Base-by-base conservation (phyloP, 495 filamentous ascomycete genomes). In the Aeminium ludgeri region DNA sequence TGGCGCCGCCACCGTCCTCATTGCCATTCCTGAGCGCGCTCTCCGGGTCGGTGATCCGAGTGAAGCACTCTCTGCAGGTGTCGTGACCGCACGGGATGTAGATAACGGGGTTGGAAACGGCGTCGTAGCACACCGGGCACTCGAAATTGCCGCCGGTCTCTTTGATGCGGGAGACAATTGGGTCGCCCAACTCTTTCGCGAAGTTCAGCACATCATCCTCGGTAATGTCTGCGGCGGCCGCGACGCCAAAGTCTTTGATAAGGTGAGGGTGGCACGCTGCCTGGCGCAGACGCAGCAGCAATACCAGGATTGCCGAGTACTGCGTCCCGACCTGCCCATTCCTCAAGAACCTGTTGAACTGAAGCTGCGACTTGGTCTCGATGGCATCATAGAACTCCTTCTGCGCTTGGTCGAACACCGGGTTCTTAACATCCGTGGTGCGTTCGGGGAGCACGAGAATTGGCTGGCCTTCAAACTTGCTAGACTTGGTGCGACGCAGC, bases 241-340 rank as follows among this genome's bases (percentile, higher is more conserved):
- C 63, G 17, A 64, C 52, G 23, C 73, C 75, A 46, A 80, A 75
- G 42, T 87, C 85, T 10, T 65, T 67, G 38, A 91, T 86, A n/a
- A 97, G 64, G 55, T 91, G 82, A 1, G 86, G 86, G 58, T 97
- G 89, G 49, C 85, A 92, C 53, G 82, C 89, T 23, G 81, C 81
- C 59, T 97, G 89, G n/a, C 83, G 71, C 7, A 97, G 71, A 11
- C 87, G 81, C 10, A 97, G 67, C 34, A 97, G 69, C 17, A 94
- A 67, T 20, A 91, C 78, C 13, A 95, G 66, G 33, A 95, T 77
- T 49, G 80, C 81, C 5, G 75, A 80, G 54, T 94, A 95, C 46
- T 89, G 77, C 43, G 70, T 75, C 11, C 78, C 80, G 1, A 86
- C 66, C 1, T 77, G 79, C 2, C 78, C 77, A 2, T 68, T 66